A percentile compares a stretch with the other conserved stretches of the same genome.
These are phyloP conservation scores for Clarireedia homoeocarpa DNA, from an alignment of 2,329 filamentous ascomycete species.

Conservation along the genomic window DNA sequence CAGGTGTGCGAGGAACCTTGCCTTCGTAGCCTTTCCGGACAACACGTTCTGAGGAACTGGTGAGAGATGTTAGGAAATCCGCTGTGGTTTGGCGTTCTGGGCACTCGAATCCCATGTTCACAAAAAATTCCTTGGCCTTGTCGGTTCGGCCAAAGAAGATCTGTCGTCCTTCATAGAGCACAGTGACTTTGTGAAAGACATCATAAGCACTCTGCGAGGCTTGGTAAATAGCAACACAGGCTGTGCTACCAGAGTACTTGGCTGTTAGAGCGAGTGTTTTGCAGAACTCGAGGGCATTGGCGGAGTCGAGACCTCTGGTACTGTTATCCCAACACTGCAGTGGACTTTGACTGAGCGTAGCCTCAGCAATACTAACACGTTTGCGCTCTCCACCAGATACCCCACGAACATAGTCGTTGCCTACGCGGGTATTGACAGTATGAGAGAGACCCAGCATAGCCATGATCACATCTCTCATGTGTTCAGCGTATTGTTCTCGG, in stretches of 20 bases:
- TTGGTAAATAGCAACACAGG: slow-evolving; percentile 65
- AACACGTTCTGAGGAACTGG: slow-evolving; percentile 48
- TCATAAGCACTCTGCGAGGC: slow-evolving; percentile 64
- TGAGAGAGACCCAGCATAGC: slow-evolving; percentile 63
- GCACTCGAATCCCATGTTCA: slow-evolving; percentile 61
- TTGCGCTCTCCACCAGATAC: slow-evolving; percentile 68
- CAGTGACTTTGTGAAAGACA: slow-evolving; percentile 56
- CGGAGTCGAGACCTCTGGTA: slow-evolving; percentile 66
- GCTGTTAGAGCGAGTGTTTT: slow-evolving; percentile 57
- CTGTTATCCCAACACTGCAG: slow-evolving; percentile 28
- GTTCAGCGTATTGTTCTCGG: slow-evolving; percentile 41
- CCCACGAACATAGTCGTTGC: slow-evolving; percentile 64
- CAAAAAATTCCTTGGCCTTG: slow-evolving; percentile 59
- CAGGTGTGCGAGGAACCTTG: slow-evolving; percentile 53
- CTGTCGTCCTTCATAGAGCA: slow-evolving; percentile 60
- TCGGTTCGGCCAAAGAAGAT: slow-evolving; percentile 61
- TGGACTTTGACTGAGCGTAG: slow-evolving; percentile 49
- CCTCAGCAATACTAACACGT: slow-evolving; percentile 76
- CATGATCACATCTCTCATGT: slow-evolving; percentile 50
- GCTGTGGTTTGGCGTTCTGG: slow-evolving; percentile 44
- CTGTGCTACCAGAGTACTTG: slow-evolving; percentile 55
- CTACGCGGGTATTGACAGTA: slow-evolving; percentile 65
- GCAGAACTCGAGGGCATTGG: slow-evolving; percentile 64
- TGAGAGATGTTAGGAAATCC: slow-evolving; percentile 72
- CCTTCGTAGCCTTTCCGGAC: slow-evolving; percentile 48